Evolutionary conservation across 1,284 basidiomycete genomes (phyloP), one percentile per base, ranked within the genome.

Genomic region (Coriolopsis trogii): DNA sequence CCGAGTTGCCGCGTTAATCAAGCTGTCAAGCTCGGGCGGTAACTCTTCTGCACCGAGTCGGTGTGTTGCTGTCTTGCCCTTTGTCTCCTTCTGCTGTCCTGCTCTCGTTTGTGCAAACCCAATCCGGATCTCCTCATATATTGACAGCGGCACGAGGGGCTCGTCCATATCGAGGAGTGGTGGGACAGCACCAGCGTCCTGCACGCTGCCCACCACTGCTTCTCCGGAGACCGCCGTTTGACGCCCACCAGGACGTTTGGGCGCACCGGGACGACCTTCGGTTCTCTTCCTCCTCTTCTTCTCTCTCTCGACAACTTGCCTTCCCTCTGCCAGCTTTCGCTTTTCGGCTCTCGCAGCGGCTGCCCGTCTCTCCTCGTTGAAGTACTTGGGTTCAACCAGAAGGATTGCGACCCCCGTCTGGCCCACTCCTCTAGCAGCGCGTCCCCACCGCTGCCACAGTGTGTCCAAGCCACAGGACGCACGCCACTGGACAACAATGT

Each of bases 401-500:
- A 63, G 38, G 13, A 63, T 44, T 4, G 56, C 62, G 2, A 56
- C 23, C 1, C 29, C 56, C 10, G 47, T 28, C 8, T 33, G 29
- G 1, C 16, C 38, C 3, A 20, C 34, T 16, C 41, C 53, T 16
- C 59, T 33, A 6, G 52, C 62, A 6, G 53, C 62, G 12, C 56
- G 53, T 1, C 62, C 60, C 34, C 62, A 54, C 2, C 59, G 53
- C 36, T 63, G 62, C 60, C 58, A 60, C 15, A 63, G 26, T n/a
- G 43, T 58, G 29, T 53, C 33, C 7, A 57, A 6, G 39, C 42
- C 44, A 25, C 49, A 53, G 4, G 49, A 44, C 3, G 30, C 26
- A 4, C 53, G 56, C 68, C 68, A 74, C 45, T 73, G 70, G 1
- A 72, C 50, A 10, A 72, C 62, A 2, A 72, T 12, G 12, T 56